These are phyloP conservation scores for Teunomyces funiuensis DNA, from an alignment of 805 yeast genomes.

Conservation along the genomic window DNA sequence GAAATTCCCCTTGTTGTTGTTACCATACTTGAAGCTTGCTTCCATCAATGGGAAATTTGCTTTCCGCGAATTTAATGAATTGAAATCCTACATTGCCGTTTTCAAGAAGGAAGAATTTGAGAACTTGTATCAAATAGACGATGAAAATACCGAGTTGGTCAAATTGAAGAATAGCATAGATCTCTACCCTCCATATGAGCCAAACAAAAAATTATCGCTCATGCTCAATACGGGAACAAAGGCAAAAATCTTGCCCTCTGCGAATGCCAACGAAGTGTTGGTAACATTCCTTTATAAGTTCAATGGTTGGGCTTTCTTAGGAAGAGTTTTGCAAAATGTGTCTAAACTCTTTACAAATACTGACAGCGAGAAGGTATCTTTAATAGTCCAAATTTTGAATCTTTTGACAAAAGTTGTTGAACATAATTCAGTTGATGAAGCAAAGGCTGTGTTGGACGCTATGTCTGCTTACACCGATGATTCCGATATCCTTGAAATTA, in stretches of 20 bases:
- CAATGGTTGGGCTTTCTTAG: constrained; percentile 86
- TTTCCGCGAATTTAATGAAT: constrained; percentile 53
- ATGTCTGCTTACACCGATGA: constrained; percentile 51
- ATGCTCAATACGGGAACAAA: constrained; percentile 52
- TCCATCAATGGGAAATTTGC: constrained; percentile 69
- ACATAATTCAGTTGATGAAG: constrained; percentile 33
- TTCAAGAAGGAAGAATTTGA: constrained; percentile 41
- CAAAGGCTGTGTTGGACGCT: constrained; percentile 32
- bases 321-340: constrained; percentile 71
- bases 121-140: constrained; percentile 46
- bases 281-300: constrained; percentile 72
- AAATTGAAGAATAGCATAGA: constrained; percentile 48
- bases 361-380: constrained; percentile 37
- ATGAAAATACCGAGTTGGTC: constrained; percentile 52
- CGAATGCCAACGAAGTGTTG: constrained; percentile 30
- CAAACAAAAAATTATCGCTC: constrained; percentile 45
- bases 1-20: constrained; percentile 67
- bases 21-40: constrained; percentile 60
- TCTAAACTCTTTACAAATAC: constrained; percentile 39
- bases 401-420: constrained; percentile 49
- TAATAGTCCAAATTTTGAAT: constrained; percentile 49
- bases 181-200: constrained; percentile 58
- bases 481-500: constrained; percentile 59
- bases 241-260: constrained; percentile 66
- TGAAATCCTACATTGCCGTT: constrained; percentile 61